Conservation (phyloP, 2,329 filamentous ascomycete species). For the Elsinoe arachidis region DNA sequence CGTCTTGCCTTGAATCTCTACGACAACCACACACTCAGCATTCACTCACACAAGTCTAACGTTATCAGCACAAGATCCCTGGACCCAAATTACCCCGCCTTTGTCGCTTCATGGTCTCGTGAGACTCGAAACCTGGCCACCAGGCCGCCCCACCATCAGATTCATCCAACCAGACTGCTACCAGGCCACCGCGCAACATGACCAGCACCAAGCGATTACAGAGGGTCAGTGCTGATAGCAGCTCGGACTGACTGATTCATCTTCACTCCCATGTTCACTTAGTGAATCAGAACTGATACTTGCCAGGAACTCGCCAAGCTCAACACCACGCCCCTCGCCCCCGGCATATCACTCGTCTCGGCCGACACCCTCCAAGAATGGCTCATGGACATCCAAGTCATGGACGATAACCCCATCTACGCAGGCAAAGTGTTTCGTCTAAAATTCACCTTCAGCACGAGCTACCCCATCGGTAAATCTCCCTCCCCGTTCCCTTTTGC, state of each 20-base stretch:
- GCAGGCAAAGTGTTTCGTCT: conserved; percentile 69
- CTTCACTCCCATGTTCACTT: conserved; percentile 2
- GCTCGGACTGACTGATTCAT: background rate
- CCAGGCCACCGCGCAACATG: conserved; percentile 13
- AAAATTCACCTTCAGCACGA: conserved; percentile 73
- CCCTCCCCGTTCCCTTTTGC: background rate
- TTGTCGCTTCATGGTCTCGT: background rate
- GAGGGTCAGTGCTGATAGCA: conserved; percentile 32
- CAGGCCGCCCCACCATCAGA: background rate
- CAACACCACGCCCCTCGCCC: conserved; percentile 43
- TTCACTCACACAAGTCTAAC: too few relatives aligned
- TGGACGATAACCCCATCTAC: conserved; percentile 88
- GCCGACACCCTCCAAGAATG: conserved; percentile 81
- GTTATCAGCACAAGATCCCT: too few relatives aligned
- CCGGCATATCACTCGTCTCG: conserved; percentile 67
- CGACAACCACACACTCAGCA: too few relatives aligned
- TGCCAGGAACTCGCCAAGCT: conserved; percentile 49
- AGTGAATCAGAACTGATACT: conserved; percentile 20
- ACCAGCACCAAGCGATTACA: conserved; percentile 34
- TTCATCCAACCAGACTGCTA: background rate
- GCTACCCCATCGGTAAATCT: conserved; percentile 77
- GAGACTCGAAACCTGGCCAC: background rate
- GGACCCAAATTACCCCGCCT: too few relatives aligned
- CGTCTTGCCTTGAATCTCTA: too few relatives aligned
- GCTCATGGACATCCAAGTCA: conserved; percentile 82